Conservation (phyloP, 768 basidiomycete genomes). For the Boletus tylopilopsis region DNA sequence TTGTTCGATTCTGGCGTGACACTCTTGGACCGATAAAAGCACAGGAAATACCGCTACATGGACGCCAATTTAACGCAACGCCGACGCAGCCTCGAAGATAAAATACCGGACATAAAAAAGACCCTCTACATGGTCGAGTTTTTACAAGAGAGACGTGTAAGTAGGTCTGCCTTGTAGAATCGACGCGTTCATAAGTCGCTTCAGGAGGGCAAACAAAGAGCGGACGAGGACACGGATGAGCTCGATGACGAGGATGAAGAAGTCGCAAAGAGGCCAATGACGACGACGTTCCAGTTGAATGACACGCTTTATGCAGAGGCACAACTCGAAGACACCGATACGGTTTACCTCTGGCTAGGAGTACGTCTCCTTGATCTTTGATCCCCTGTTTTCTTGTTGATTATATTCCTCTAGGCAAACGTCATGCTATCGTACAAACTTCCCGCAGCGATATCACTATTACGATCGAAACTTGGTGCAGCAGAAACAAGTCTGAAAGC, state of each 20-base stretch:
- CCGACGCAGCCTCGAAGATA: constrained; percentile 76
- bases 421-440: constrained; percentile 96
- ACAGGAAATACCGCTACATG: constrained; percentile 99
- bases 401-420: constrained; percentile 65
- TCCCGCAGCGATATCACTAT: constrained; percentile 67
- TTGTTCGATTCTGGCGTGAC: constrained; percentile 3
- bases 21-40: constrained; percentile 26
- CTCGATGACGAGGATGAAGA: constrained; percentile 52
- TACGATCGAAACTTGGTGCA: constrained; percentile 67
- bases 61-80: constrained; percentile 80
- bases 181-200: neutral
- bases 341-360: constrained; percentile 94
- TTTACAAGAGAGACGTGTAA: constrained; percentile 66
- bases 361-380: constrained; percentile 47
- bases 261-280: constrained; percentile 48
- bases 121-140: constrained; percentile 88
- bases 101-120: constrained; percentile 95
- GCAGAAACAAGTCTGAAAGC: constrained; percentile 66
- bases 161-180: constrained; percentile 19
- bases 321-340: constrained; percentile 79
- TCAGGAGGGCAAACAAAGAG: constrained; percentile 60
- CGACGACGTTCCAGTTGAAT: constrained; percentile 90
- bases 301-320: constrained; percentile 95
- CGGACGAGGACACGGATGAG: constrained; percentile 37
- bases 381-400: neutral